These are phyloP conservation scores for Mariannaea sp. DNA, from an alignment of 2,329 filamentous ascomycete species.

Conservation along the genomic window DNA sequence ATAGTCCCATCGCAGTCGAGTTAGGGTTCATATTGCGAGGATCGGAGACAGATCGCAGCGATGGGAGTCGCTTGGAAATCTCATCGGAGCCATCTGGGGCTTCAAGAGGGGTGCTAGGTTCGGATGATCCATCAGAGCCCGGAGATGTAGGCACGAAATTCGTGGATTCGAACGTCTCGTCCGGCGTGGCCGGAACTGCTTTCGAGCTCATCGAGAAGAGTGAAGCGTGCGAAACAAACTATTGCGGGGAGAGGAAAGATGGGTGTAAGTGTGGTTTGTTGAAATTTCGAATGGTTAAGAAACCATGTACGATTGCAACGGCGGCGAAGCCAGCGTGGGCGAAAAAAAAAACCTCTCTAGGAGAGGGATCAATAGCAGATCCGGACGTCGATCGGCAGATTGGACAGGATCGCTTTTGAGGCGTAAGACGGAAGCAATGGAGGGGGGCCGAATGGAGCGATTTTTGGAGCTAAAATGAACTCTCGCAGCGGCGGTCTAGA, in stretches of 20 bases:
- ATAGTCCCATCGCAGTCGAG: conserved; percentile 81
- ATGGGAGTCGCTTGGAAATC: conserved; percentile 58
- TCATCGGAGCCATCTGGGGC: conserved; percentile 43
- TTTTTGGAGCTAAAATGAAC: conserved; percentile 36
- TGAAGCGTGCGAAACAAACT: conserved; percentile 8
- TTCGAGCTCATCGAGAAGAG: conserved; percentile 38
- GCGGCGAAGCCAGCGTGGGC: conserved; percentile 13
- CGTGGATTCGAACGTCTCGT: conserved; percentile 47
- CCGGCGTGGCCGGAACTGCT: conserved; percentile 52
- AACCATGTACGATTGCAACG: conserved; percentile 16
- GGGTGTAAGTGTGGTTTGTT: conserved; percentile 1
- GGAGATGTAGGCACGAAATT: conserved; percentile 49
- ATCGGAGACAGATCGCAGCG: conserved; percentile 64
- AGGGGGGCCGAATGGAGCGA: conserved; percentile 37
- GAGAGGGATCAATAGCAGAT: conserved; percentile 20
- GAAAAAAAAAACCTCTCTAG: conserved; percentile 29
- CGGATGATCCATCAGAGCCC: conserved; percentile 52
- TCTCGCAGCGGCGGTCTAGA: conserved; percentile 35
- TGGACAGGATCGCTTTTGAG: conserved; percentile 37
- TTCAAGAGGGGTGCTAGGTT: conserved; percentile 55
- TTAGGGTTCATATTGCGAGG: conserved; percentile 72
- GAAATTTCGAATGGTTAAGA: conserved; percentile 13
- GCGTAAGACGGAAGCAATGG: conserved; percentile 32
- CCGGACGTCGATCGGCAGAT: conserved; percentile 31
- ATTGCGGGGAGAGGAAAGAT: background rate